Evolutionary conservation across 768 basidiomycete species (phyloP).

Genomic region (Mycena floridula): DNA sequence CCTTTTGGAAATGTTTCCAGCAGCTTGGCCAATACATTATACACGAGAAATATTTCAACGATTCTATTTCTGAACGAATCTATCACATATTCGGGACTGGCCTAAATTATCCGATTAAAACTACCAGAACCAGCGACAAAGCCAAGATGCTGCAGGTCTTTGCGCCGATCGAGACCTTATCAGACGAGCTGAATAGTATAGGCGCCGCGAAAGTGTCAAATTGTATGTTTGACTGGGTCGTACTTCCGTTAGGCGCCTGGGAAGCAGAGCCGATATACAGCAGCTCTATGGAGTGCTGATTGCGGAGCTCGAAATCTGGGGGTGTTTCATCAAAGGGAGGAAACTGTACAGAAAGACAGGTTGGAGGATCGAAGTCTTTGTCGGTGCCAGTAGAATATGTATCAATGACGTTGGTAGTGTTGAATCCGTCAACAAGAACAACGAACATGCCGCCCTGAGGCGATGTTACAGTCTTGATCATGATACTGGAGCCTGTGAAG

Average conservation of each 20-base stretch:
- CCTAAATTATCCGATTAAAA: no score
- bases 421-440: not conserved
- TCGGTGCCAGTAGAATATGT: not conserved
- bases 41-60: no score
- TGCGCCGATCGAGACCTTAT: no score
- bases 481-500: not conserved
- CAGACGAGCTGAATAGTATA: no score
- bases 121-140: no score
- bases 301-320: not conserved
- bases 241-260: not conserved
- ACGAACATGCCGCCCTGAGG: not conserved
- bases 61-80: no score
- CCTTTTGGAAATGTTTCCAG: no score
- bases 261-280: not conserved
- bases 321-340: not conserved
- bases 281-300: not conserved
- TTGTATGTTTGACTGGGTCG: not conserved
- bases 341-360: not conserved
- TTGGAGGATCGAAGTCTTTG: not conserved
- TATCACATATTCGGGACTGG: no score
- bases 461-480: not conserved
- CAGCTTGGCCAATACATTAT: no score
- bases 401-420: not conserved
- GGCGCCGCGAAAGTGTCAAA: not conserved
- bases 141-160: no score